These are phyloP conservation scores for Allantophomopsis lycopodina DNA, from an alignment of 2,329 filamentous ascomycete genomes.

Conservation along the genomic window DNA sequence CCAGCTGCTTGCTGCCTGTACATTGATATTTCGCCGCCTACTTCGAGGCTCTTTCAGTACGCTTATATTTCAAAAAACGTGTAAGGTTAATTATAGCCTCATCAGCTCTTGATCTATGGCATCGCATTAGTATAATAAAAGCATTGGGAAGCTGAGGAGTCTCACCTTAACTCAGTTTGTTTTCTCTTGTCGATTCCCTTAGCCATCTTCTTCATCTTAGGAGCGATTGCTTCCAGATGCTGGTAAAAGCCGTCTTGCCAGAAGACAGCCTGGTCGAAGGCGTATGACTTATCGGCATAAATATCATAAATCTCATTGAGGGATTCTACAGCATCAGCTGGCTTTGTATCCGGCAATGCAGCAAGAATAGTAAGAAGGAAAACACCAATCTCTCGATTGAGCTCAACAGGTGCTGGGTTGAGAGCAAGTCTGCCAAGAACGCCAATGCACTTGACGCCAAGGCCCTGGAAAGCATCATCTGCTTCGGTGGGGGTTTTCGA, in stretches of 20 bases:
- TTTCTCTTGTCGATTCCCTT: conserved; percentile 49
- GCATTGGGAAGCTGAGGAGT: too few species aligned
- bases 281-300: conserved; percentile 44
- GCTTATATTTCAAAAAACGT: conserved; percentile 52
- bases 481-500: conserved; percentile 11
- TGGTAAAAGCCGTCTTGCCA: conserved; percentile 46
- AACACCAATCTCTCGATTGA: conserved; percentile 49
- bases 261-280: conserved; percentile 48
- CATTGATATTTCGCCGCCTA: too few species aligned
- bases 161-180: conserved; percentile 35
- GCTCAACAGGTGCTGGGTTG: conserved; percentile 33
- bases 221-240: conserved; percentile 38
- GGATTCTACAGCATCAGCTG: conserved; percentile 47
- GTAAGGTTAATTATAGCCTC: conserved; percentile 45
- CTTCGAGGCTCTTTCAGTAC: conserved; percentile 8
- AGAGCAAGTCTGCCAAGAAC: conserved; percentile 50
- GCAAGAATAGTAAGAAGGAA: conserved; percentile 45
- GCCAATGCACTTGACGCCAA: conserved; percentile 53
- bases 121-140: too few species aligned
- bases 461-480: conserved; percentile 40
- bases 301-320: conserved; percentile 55
- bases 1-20: too few species aligned
- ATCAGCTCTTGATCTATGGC: conserved; percentile 30
- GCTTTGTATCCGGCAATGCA: conserved; percentile 33
- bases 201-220: conserved; percentile 39